Percentiles rank a stretch among this genome's conserved stretches.
phyloP scores from a whole-genome alignment of 768 basidiomycete genomes.

The Leccinum longicurvipes region DNA sequence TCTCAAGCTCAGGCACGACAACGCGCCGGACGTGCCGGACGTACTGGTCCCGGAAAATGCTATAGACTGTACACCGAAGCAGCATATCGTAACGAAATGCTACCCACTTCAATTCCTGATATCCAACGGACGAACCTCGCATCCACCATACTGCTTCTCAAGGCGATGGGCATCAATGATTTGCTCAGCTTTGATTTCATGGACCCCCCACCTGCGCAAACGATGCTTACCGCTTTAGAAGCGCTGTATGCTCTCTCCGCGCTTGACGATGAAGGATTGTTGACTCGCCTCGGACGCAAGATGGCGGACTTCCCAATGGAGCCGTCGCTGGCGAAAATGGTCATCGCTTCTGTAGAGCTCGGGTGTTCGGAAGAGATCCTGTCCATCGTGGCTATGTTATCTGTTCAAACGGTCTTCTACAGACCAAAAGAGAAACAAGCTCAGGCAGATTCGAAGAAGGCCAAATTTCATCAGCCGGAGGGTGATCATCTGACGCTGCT shows the following conservation, averaged over 20 bases:
- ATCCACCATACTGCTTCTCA: constrained; percentile 89
- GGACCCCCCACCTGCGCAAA: constrained; percentile 97
- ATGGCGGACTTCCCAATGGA: constrained; percentile 99
- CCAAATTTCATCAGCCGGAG: constrained; percentile 99
- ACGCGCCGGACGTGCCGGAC: constrained; percentile 92
- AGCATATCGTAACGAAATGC: constrained; percentile 98
- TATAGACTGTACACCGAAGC: constrained; percentile 98
- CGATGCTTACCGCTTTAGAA: constrained; percentile 95
- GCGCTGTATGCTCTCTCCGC: constrained; percentile 93
- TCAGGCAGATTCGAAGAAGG: constrained; percentile 98
- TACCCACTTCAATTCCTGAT: constrained; percentile 95
- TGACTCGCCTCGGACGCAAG: constrained; percentile 93
- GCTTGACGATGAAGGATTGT: constrained; percentile 91
- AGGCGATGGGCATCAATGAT: constrained; percentile 99
- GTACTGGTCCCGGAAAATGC: constrained; percentile 97
- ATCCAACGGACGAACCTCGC: constrained; percentile 95
- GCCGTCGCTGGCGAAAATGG: constrained; percentile 93
- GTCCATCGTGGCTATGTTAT: constrained; percentile 96
- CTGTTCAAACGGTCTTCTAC: constrained; percentile 95
- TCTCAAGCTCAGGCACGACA: constrained; percentile 98
- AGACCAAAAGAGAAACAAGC: constrained; percentile 99
- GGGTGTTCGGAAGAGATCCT: constrained; percentile 98
- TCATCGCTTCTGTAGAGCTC: constrained; percentile 95
- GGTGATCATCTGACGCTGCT: constrained; percentile 91
- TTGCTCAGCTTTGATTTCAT: constrained; percentile 98